Conservation (phyloP, 169 alveolate genomes). For the Theileria parva region DNA sequence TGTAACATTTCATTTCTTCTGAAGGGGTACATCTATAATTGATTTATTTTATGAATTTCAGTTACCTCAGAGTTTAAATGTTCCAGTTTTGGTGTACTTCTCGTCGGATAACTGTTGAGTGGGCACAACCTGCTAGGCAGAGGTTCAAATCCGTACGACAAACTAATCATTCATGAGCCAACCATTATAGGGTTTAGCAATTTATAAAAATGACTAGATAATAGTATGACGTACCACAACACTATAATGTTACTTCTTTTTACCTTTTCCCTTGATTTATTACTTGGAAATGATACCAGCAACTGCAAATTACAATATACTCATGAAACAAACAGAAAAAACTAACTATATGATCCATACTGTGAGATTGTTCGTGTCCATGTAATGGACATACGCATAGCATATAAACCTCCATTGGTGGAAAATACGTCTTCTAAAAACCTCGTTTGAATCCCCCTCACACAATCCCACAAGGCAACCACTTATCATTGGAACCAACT, state of each 20-base stretch:
- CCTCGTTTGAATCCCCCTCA: conserved; percentile 22
- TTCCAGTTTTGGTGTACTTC: not conserved
- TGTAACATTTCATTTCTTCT: conserved; percentile 60
- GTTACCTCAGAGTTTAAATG: conserved; percentile 51
- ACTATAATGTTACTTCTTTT: conserved; percentile 33
- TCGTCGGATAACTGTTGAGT: conserved; percentile 9
- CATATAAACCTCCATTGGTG: conserved; percentile 41
- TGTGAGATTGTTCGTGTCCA: conserved; percentile 43
- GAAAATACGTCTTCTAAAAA: conserved; percentile 1
- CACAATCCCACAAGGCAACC: conserved; percentile 53
- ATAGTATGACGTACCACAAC: conserved; percentile 25
- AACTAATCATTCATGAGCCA: conserved; percentile 10
- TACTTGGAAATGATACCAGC: conserved; percentile 38
- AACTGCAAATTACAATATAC: not conserved
- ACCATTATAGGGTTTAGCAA: no score
- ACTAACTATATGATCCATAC: conserved; percentile 13
- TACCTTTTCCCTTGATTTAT: not conserved
- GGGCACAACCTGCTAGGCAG: conserved; percentile 29
- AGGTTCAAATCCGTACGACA: conserved; percentile 35
- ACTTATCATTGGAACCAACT: conserved; percentile 48
- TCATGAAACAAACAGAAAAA: no score
- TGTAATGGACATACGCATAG: conserved; percentile 53
- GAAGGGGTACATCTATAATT: conserved; percentile 48
- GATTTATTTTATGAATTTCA: not conserved
- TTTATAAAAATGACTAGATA: no score